Conservation (phyloP, 2,329 filamentous ascomycete species). For the Colletotrichum navitas region DNA sequence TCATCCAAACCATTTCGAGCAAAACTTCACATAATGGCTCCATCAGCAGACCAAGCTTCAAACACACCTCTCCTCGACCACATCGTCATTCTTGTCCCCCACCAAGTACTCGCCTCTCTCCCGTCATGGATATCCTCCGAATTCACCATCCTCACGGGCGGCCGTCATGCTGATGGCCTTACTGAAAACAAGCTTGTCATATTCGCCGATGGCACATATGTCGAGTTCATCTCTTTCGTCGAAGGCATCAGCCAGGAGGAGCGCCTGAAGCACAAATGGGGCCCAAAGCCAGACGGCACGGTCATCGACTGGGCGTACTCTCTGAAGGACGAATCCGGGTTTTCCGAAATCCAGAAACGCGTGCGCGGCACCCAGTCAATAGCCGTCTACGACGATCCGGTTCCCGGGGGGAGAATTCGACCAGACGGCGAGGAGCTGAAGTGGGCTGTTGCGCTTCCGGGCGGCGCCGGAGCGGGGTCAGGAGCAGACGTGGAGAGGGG, state of each 20-base stretch:
- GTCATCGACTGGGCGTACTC: conserved; percentile 74
- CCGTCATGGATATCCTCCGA: conserved; percentile 64
- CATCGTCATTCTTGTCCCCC: conserved; percentile 72
- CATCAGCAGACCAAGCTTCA: neutral
- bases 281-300: conserved; percentile 59
- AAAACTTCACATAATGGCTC: conserved; percentile 22
- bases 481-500: conserved; percentile 55
- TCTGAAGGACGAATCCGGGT: conserved; percentile 51
- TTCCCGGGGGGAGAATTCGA: conserved; percentile 64
- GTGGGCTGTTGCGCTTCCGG: conserved; percentile 68
- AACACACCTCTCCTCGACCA: conserved; percentile 66
- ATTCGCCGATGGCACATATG: conserved; percentile 73
- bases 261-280: conserved; percentile 70
- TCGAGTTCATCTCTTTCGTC: conserved; percentile 75
- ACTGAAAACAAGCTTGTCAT: conserved; percentile 74
- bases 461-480: conserved; percentile 44
- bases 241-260: conserved; percentile 48
- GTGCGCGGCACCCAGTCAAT: conserved; percentile 50
- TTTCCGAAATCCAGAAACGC: conserved; percentile 53
- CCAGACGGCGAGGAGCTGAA: conserved; percentile 68
- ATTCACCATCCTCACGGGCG: conserved; percentile 72
- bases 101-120: conserved; percentile 58
- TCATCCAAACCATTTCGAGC: neutral
- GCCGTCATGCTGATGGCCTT: conserved; percentile 69
- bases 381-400: conserved; percentile 62